Percentiles rank a stretch among this genome's conserved stretches.
Conservation (phyloP, 2,329 filamentous ascomycete genomes). For the Ophiognomonia clavigignenti-juglandacearum region DNA sequence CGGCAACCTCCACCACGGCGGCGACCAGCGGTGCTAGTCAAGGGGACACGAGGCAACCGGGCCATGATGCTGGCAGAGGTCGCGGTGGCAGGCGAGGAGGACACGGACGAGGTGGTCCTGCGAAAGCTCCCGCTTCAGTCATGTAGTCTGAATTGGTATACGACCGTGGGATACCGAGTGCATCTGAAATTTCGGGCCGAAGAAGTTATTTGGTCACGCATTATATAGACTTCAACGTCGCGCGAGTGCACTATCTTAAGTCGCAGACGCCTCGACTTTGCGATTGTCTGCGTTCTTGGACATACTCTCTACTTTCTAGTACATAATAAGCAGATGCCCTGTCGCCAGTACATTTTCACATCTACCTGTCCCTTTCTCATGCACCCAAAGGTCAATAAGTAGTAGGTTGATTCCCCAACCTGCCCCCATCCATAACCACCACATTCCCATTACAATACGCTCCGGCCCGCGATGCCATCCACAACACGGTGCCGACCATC, state of each 20-base stretch:
- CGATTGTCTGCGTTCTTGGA: background rate
- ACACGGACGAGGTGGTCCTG: slow-evolving; percentile 8
- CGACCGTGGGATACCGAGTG: too few relatives aligned
- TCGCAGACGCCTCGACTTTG: background rate
- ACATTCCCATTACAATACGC: slow-evolving; percentile 62
- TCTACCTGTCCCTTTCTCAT: background rate
- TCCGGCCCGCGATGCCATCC: slow-evolving; percentile 59
- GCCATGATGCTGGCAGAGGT: slow-evolving; percentile 6
- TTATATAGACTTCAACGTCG: background rate
- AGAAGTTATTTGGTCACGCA: background rate
- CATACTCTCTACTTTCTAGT: background rate
- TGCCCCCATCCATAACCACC: slow-evolving; percentile 59
- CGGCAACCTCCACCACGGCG: background rate
- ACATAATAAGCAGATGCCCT: background rate
- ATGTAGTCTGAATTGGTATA: background rate
- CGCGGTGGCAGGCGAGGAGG: slow-evolving; percentile 4
- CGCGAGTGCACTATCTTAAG: background rate
- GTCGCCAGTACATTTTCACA: background rate
- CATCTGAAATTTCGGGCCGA: too few relatives aligned
- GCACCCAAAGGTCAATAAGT: slow-evolving; percentile 43
- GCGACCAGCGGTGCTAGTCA: background rate
- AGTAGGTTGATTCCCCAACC: slow-evolving; percentile 50
- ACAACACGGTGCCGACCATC: slow-evolving; percentile 61
- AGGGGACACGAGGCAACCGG: slow-evolving; percentile 2
- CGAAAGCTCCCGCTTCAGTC: slow-evolving; percentile 1